Conservation (phyloP, 116 monocot species). For the Zostera marina region DNA sequence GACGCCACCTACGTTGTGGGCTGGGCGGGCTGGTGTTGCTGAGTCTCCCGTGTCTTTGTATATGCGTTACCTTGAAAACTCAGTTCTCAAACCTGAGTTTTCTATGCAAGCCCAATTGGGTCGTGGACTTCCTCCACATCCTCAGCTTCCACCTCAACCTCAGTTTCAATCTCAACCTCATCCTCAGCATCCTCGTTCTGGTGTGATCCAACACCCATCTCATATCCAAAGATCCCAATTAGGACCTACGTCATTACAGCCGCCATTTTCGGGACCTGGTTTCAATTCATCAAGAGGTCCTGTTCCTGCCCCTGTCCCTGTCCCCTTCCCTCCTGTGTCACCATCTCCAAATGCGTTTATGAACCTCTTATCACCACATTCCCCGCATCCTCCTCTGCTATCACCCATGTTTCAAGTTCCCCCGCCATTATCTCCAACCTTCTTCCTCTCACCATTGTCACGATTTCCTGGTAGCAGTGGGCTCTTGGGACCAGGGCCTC, state of each 20-base stretch:
- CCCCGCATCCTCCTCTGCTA: conserved; percentile 67
- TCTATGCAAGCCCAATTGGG: conserved; percentile 2
- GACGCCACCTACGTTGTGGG: conserved; percentile 11
- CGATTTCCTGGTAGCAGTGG: conserved; percentile 15
- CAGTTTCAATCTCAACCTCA: not conserved
- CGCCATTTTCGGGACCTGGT: not conserved
- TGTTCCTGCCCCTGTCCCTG: conserved; percentile 5
- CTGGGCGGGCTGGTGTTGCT: conserved; percentile 4
- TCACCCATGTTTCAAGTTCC: conserved; percentile 69
- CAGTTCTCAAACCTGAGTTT: conserved; percentile 31
- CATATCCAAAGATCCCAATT: not conserved
- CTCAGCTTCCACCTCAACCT: not conserved
- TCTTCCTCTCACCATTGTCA: conserved; percentile 37
- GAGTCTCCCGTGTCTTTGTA: conserved; percentile 57
- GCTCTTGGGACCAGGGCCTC: conserved; percentile 44
- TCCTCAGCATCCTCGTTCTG: not conserved
- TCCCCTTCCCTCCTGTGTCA: conserved; percentile 1
- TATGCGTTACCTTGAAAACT: conserved; percentile 61
- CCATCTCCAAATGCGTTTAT: conserved; percentile 31
- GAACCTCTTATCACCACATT: conserved; percentile 55
- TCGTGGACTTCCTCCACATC: no score
- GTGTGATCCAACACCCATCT: not conserved
- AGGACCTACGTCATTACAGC: not conserved
- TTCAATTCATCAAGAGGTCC: conserved; percentile 23
- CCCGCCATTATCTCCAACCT: conserved; percentile 42